A percentile compares a stretch with the other conserved stretches of the same genome.
phyloP scores from a whole-genome alignment of 352 stramenopile genomes.

The Pythium monospermum region DNA sequence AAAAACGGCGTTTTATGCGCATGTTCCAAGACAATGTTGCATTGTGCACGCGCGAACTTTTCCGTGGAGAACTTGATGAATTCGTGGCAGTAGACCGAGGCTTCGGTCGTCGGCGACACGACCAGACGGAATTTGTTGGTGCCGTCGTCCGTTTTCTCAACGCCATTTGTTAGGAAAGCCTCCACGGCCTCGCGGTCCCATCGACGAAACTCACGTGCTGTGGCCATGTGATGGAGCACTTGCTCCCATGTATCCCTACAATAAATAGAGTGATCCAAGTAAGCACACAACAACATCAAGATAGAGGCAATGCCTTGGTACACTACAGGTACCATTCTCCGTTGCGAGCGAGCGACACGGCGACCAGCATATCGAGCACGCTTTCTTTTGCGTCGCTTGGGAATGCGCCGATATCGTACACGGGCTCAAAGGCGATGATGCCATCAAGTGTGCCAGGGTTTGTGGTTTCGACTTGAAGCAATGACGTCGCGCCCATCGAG shows the following conservation, averaged over 20 bases:
- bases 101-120: neutral
- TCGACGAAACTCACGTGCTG: neutral
- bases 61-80: neutral
- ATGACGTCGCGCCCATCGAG: constrained; percentile 21
- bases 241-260: constrained; percentile 7
- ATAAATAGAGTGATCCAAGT: no score
- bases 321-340: constrained; percentile 11
- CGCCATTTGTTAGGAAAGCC: neutral
- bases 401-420: constrained; percentile 6
- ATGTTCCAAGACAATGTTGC: neutral
- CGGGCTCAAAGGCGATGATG: constrained; percentile 38
- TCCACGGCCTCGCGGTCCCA: neutral
- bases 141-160: neutral
- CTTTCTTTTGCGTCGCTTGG: constrained; percentile 1
- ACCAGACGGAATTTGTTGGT: neutral
- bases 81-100: neutral
- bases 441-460: constrained; percentile 34
- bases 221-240: neutral
- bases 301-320: no score
- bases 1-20: neutral
- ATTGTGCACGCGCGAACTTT: neutral
- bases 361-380: constrained; percentile 12
- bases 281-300: no score
- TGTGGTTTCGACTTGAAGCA: constrained; percentile 35
- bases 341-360: constrained; percentile 4